Base-by-base conservation (phyloP, 331 rosid species). In the Acacia pycnantha region DNA sequence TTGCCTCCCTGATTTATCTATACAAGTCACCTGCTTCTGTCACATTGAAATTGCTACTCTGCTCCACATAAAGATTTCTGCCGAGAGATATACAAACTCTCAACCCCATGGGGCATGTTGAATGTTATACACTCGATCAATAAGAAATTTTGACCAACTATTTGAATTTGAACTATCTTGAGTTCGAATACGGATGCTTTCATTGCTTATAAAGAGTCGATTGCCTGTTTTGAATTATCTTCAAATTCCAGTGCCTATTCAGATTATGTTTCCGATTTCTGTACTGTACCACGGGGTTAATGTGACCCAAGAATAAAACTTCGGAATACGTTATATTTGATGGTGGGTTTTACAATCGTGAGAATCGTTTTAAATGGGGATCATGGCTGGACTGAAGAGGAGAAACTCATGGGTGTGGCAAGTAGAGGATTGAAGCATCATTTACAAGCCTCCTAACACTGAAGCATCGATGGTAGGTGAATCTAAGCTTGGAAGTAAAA, bases 101-200 rank as follows among this genome's bases (percentile, higher is more conserved):
- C 67, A 40, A 74, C 76, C 84, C 76, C 74, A 66, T 27, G 77
- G 83, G 81, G 84, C 81, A 59, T 87, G 58, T 72, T 86, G 85
- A 79, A 56, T 67, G 77, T 73, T 76, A 64, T 76, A 46, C 84
- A 62, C 35, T 75, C 85, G 74, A 82, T 62, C 85, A 89, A 88
- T 89, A 89, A 91, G 86, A 89, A 87, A 76, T 84, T 87, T 91
- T 86, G 84, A 73, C 76, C 48, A 46, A 67, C 73, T 26, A 24
- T 71, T 77, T 75, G 66, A 67, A 77, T 71, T 77, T 75, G 56
- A 67, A 77, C 51, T 53, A n/a, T 35, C 47, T 46, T 48, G 50
- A 22, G 67, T 76, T 74, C 56, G 48, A 77, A 72, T 40, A 80
- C 85, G 71, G 61, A 41, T 35, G 68, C 84, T 51, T 78, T 80